Evolutionary conservation across 1,284 basidiomycete species (phyloP).

Genomic region (Lentinula novae-zelandiae): DNA sequence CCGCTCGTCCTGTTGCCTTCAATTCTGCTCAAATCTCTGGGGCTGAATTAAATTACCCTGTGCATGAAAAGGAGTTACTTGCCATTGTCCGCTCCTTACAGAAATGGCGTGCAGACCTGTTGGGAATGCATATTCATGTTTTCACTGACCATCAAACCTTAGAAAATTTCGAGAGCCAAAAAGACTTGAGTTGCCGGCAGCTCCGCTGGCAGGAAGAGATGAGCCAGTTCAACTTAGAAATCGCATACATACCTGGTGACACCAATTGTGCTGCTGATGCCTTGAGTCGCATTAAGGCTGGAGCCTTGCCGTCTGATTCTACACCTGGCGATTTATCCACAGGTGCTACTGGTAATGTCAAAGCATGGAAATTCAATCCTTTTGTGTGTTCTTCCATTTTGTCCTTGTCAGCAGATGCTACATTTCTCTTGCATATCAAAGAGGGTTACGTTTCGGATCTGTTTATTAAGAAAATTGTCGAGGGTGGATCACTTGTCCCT

Average conservation of each 20-base stretch:
- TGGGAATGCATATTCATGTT: slow-evolving; percentile 28
- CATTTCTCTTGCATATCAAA: background rate
- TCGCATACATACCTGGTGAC: slow-evolving; percentile 19
- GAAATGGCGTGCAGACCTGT: slow-evolving; percentile 25
- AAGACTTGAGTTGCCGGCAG: slow-evolving; percentile 29
- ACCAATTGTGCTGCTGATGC: slow-evolving; percentile 22
- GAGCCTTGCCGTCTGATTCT: background rate
- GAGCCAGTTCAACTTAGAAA: slow-evolving; percentile 22
- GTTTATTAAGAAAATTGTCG: background rate
- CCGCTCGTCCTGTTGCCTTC: no score
- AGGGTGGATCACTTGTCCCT: background rate
- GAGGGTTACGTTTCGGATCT: background rate
- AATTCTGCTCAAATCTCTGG: no score
- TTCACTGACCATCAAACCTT: slow-evolving; percentile 37
- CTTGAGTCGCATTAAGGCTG: slow-evolving; percentile 7
- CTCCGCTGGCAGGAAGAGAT: slow-evolving; percentile 30
- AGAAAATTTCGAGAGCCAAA: slow-evolving; percentile 31
- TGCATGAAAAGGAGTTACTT: no score
- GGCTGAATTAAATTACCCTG: no score
- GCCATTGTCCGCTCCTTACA: slow-evolving; percentile 15
- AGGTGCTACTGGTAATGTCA: background rate
- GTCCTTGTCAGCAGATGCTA: background rate
- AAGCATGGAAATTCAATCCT: background rate
- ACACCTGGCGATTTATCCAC: no score
- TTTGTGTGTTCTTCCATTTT: background rate